phyloP scores from a whole-genome alignment of 2,329 filamentous ascomycete genomes.

The Fusarium mexicanum region DNA sequence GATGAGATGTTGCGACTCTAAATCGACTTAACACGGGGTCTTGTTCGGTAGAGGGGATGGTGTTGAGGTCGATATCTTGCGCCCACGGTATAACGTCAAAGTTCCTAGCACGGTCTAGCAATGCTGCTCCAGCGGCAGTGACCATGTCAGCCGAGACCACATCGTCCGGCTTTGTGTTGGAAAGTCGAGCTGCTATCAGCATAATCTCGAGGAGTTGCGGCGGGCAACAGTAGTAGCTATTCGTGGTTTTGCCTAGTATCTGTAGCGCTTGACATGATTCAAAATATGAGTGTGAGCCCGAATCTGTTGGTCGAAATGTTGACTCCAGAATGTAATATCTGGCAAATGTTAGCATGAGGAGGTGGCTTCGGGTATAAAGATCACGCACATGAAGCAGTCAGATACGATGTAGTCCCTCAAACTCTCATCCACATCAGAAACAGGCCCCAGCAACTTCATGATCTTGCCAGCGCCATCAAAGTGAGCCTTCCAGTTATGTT shows the following conservation, averaged over 20 bases:
- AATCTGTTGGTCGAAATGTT: constrained; percentile 51
- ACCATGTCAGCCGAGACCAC: constrained; percentile 44
- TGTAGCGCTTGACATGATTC: constrained; percentile 49
- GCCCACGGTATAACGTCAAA: constrained; percentile 57
- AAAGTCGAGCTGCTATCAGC: constrained; percentile 54
- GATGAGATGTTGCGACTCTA: constrained; percentile 55
- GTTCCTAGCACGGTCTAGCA: constrained; percentile 51
- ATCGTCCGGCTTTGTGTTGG: constrained; percentile 43
- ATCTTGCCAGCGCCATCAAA: constrained; percentile 57
- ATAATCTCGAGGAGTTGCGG: constrained; percentile 56
- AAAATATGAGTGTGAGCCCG: constrained; percentile 48
- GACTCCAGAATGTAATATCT: constrained; percentile 59
- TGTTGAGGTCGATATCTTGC: constrained; percentile 47
- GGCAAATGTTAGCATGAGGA: constrained; percentile 9
- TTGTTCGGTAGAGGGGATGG: constrained; percentile 48
- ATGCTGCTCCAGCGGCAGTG: constrained; percentile 44
- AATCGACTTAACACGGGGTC: constrained; percentile 50
- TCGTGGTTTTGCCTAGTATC: constrained; percentile 53
- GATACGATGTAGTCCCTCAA: constrained; percentile 58
- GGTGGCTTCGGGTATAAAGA: background rate
- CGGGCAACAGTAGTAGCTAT: constrained; percentile 59
- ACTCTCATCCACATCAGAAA: constrained; percentile 46
- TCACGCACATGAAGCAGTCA: constrained; percentile 57
- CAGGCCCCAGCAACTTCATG: constrained; percentile 53
- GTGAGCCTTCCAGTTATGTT: constrained; percentile 58